Evolutionary conservation across 306 rosid species (phyloP).

Genomic region (Prunus dulcis): DNA sequence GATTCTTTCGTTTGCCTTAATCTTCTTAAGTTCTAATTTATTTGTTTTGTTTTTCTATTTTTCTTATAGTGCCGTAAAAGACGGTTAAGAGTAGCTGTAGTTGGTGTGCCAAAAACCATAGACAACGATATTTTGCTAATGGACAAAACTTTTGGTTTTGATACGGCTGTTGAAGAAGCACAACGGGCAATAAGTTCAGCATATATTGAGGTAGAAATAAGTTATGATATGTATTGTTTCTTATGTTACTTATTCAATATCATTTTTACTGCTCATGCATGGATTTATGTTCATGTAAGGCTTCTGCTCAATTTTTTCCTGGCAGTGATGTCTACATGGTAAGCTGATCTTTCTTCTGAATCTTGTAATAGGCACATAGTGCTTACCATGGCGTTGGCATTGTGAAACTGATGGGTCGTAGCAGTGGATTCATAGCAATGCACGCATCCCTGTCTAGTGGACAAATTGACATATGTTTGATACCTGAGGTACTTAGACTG

Average conservation of each 20-base stretch:
- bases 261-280: background rate
- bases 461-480: constrained; percentile 87
- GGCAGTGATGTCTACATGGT: constrained; percentile 9
- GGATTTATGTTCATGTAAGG: background rate
- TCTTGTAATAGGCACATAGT: constrained; percentile 79
- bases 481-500: constrained; percentile 77
- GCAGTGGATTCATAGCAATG: constrained; percentile 99
- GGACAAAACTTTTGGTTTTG: constrained; percentile 99
- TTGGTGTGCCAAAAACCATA: constrained; percentile 96
- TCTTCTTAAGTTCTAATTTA: constrained; percentile 8
- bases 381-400: constrained; percentile 96
- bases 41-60: background rate
- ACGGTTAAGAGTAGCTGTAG: constrained; percentile 68
- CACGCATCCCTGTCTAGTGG: constrained; percentile 96
- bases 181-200: constrained; percentile 98
- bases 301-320: background rate
- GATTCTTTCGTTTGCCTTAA: constrained; percentile 5
- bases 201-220: constrained; percentile 71
- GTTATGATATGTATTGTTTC: background rate
- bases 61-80: constrained; percentile 70
- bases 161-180: constrained; percentile 99
- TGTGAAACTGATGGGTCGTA: constrained; percentile 98
- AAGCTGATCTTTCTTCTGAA: constrained; percentile 22
- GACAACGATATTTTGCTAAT: constrained; percentile 95
- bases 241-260: background rate